Evolutionary conservation across 2,329 filamentous ascomycete genomes (phyloP).

Genomic region (Fusarium odoratissimum): DNA sequence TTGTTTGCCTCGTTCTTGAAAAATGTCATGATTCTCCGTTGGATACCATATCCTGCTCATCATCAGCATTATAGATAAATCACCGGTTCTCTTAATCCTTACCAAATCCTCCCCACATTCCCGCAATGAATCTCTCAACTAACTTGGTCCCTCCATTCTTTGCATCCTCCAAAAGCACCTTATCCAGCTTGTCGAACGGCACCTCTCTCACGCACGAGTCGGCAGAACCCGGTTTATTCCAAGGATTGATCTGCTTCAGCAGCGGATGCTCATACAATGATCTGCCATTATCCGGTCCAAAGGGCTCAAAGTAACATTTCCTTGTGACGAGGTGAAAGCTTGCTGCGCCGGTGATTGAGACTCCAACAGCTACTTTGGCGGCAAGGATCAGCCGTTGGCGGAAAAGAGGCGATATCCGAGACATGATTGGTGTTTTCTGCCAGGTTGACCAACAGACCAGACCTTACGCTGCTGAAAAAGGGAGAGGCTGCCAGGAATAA

Average conservation of each 20-base stretch:
- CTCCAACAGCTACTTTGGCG: neutral
- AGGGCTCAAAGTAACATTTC: constrained; percentile 38
- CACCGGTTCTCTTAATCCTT: fast-evolving
- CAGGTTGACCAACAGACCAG: neutral
- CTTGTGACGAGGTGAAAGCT: constrained; percentile 33
- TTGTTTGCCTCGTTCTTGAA: constrained; percentile 15
- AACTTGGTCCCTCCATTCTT: constrained; percentile 26
- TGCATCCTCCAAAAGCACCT: constrained; percentile 21
- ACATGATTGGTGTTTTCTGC: neutral
- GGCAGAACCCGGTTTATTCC: constrained; percentile 32
- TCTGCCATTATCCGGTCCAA: constrained; percentile 13
- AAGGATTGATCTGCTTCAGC: constrained; percentile 31
- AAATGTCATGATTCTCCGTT: constrained; percentile 24
- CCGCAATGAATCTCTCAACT: constrained; percentile 28
- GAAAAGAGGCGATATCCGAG: neutral
- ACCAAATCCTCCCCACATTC: constrained; percentile 42
- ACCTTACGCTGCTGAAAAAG: fast-evolving
- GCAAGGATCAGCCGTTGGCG: neutral
- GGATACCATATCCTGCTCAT: constrained; percentile 9
- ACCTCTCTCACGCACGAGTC: constrained; percentile 37
- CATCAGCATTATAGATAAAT: fast-evolving
- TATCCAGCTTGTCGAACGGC: constrained; percentile 7
- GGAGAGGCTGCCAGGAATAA: neutral
- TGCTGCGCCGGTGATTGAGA: neutral
- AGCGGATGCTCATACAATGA: constrained; percentile 24